These are phyloP conservation scores for Austropuccinia psidii DNA, from an alignment of 1,284 basidiomycete genomes.

Conservation along the genomic window DNA sequence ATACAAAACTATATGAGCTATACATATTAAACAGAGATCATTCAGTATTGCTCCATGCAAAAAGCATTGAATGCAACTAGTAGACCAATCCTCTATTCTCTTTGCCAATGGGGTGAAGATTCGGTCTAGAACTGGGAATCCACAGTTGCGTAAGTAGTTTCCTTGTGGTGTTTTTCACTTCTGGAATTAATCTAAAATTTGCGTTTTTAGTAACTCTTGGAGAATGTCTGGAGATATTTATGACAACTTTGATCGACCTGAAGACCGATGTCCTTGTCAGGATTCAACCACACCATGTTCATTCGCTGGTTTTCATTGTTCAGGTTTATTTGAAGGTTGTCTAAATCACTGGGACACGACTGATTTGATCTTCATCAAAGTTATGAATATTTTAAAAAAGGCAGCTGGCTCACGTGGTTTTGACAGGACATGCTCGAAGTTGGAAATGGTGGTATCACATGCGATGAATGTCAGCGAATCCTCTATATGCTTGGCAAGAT, in stretches of 20 bases:
- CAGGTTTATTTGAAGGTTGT: no score
- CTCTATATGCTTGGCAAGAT: no score
- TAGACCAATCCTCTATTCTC: constrained; percentile 53
- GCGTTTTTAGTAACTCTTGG: constrained; percentile 33
- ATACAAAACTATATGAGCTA: no score
- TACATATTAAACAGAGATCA: no score
- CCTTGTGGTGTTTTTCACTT: no score
- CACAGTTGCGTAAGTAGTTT: constrained; percentile 22
- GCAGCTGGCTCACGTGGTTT: constrained; percentile 17
- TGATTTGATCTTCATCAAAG: not conserved
- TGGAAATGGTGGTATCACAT: constrained; percentile 30
- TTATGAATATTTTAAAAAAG: constrained; percentile 35
- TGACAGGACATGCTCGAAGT: constrained; percentile 34
- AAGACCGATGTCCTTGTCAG: constrained; percentile 33
- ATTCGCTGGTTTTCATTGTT: constrained; percentile 29
- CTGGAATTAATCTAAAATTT: no score
- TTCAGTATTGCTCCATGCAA: no score
- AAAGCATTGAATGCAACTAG: constrained; percentile 53
- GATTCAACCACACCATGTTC: constrained; percentile 17
- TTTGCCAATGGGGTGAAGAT: constrained; percentile 56
- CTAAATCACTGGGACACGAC: no score
- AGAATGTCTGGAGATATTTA: constrained; percentile 28
- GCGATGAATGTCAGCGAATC: constrained; percentile 32
- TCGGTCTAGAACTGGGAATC: constrained; percentile 52
- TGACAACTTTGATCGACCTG: constrained; percentile 28